Percentiles rank a stretch among this genome's conserved stretches.
These are phyloP conservation scores for Micromonas commoda DNA, from an alignment of 139 green algal species.

Conservation along the genomic window DNA sequence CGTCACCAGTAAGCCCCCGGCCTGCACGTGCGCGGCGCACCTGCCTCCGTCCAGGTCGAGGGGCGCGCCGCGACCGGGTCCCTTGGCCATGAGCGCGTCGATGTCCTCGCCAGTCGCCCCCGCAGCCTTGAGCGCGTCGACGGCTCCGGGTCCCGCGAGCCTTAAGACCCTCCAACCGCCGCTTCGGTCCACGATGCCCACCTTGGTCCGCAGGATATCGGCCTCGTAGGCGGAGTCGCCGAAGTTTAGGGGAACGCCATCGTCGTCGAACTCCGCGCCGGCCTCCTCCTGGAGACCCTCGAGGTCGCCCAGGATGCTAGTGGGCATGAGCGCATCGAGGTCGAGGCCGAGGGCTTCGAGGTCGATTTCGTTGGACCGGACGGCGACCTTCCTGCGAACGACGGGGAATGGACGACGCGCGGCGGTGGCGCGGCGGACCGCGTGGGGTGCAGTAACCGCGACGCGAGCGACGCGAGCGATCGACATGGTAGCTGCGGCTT, in stretches of 20 bases:
- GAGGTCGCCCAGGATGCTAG: slow-evolving; percentile 3
- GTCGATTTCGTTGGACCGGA: neutral
- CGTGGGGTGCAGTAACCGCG: too few relatives aligned
- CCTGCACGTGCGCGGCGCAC: neutral
- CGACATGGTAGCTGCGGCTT: too few relatives aligned
- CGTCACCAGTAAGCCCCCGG: neutral
- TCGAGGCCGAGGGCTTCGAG: slow-evolving; percentile 1
- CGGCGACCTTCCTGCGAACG: neutral
- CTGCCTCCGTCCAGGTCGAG: neutral
- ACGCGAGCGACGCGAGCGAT: too few relatives aligned
- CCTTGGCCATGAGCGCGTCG: neutral
- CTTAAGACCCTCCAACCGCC: neutral
- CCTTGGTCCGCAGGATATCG: neutral
- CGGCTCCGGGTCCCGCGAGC: neutral
- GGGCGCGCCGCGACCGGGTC: too few relatives aligned
- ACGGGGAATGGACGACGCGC: neutral
- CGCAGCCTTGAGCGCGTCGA: neutral
- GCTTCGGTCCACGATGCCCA: neutral
- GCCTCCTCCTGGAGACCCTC: slow-evolving; percentile 10
- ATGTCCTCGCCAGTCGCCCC: neutral
- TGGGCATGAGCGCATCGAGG: slow-evolving; percentile 13
- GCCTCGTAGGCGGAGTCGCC: neutral
- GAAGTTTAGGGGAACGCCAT: neutral
- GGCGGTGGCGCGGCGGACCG: too few relatives aligned
- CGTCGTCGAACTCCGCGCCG: slow-evolving; percentile 4